Percentiles rank a stretch among this genome's conserved stretches.
phyloP scores from a whole-genome alignment of 1,284 basidiomycete species.

The Mycena sp. region DNA sequence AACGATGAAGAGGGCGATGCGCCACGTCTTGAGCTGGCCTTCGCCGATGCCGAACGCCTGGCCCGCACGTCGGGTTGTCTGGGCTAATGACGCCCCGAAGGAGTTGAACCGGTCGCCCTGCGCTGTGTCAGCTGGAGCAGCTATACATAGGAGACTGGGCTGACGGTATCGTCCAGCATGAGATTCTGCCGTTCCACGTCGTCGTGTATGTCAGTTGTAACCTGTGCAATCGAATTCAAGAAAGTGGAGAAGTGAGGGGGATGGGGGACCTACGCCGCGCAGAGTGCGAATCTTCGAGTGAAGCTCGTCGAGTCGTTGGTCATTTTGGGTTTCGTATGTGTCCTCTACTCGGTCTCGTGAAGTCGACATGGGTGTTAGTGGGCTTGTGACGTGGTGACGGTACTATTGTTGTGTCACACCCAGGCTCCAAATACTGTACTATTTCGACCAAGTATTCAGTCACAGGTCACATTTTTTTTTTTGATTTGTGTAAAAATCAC shows the following conservation, averaged over 20 bases:
- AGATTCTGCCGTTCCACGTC: slow-evolving; percentile 85
- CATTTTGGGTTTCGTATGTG: slow-evolving; percentile 83
- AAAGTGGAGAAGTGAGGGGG: slow-evolving; percentile 10
- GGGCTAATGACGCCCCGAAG: slow-evolving; percentile 66
- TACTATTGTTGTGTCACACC: no score
- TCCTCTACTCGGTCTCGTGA: slow-evolving; percentile 56
- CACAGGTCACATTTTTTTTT: no score
- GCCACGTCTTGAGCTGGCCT: slow-evolving; percentile 73
- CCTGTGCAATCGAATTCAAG: slow-evolving; percentile 50
- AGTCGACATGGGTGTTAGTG: slow-evolving; percentile 51
- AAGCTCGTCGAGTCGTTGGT: slow-evolving; percentile 81
- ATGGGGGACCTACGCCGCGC: slow-evolving; percentile 65
- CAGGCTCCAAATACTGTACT: no score
- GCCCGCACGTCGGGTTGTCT: slow-evolving; percentile 71
- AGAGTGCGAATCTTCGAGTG: slow-evolving; percentile 83
- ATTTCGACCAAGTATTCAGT: no score
- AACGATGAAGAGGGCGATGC: slow-evolving; percentile 69
- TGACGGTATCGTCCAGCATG: slow-evolving; percentile 77
- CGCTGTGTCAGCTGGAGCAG: neutral
- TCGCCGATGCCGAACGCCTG: slow-evolving; percentile 75
- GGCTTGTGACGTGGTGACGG: no score
- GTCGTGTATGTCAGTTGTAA: slow-evolving; percentile 83
- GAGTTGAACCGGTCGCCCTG: slow-evolving; percentile 75
- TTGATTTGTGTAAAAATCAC: no score
- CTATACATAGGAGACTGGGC: slow-evolving; percentile 40